These are phyloP conservation scores for Penicillium decumbens DNA, from an alignment of 2,329 filamentous ascomycete genomes.

Conservation along the genomic window DNA sequence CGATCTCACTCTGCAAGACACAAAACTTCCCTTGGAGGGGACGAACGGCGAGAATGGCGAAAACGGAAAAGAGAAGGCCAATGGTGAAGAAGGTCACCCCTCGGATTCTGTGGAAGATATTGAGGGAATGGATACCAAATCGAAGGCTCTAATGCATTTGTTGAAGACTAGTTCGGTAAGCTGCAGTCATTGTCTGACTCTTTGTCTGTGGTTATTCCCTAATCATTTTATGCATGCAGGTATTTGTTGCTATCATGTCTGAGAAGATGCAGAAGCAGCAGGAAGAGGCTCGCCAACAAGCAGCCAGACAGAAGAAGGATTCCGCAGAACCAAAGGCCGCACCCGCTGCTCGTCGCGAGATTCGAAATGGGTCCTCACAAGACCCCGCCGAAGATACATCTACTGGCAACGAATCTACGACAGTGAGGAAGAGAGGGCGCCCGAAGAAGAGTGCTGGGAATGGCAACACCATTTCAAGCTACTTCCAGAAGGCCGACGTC, in stretches of 20 bases:
- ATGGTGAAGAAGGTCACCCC: not conserved
- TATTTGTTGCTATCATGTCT: conserved; percentile 48
- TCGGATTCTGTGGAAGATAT: conserved; percentile 20
- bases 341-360: conserved; percentile 25
- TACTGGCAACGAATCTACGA: conserved; percentile 14
- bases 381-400: conserved; percentile 17
- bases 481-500: conserved; percentile 58
- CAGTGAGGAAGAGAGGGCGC: conserved; percentile 22
- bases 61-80: not conserved
- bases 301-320: conserved; percentile 30
- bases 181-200: not conserved
- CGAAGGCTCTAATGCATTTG: conserved; percentile 44
- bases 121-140: conserved; percentile 43
- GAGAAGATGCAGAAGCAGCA: conserved; percentile 49
- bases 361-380: conserved; percentile 28
- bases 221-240: conserved; percentile 24
- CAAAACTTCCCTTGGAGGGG: conserved; percentile 7
- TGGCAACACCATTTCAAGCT: conserved; percentile 52
- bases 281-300: conserved; percentile 39
- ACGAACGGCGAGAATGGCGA: conserved; percentile 13
- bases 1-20: conserved; percentile 15
- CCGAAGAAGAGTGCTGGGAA: conserved; percentile 15
- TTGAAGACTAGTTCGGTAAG: conserved; percentile 45
- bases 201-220: not conserved
- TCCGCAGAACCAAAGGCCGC: conserved; percentile 23